These are phyloP conservation scores for Kurtzmaniella quercitrusa DNA, from an alignment of 1,139 yeast species.

Conservation along the genomic window DNA sequence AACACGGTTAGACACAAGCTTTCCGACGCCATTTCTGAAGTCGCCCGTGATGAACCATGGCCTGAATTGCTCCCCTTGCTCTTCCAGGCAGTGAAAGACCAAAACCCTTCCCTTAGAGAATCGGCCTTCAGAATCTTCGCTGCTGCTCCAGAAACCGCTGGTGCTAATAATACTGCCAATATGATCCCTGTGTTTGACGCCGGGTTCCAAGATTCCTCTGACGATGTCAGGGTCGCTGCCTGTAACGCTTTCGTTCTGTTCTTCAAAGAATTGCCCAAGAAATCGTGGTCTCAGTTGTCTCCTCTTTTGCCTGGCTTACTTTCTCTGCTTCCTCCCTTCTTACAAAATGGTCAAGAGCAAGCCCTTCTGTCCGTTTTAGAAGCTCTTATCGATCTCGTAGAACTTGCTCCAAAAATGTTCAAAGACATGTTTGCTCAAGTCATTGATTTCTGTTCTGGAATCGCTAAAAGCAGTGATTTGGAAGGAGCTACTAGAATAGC, in stretches of 20 bases:
- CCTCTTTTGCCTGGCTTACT: slow-evolving; percentile 78
- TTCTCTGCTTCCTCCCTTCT: slow-evolving; percentile 81
- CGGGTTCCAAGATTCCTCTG: slow-evolving; percentile 76
- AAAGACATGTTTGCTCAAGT: slow-evolving; percentile 84
- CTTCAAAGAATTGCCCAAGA: slow-evolving; percentile 76
- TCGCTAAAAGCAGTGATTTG: slow-evolving; percentile 65
- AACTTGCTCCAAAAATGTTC: slow-evolving; percentile 92
- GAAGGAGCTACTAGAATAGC: slow-evolving; percentile 79
- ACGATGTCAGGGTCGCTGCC: slow-evolving; percentile 85
- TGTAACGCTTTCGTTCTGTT: slow-evolving; percentile 90
- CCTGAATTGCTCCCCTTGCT: slow-evolving; percentile 72
- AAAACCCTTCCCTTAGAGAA: slow-evolving; percentile 75
- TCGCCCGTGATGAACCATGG: slow-evolving; percentile 79
- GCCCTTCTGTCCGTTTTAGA: slow-evolving; percentile 87
- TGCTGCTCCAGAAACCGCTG: slow-evolving; percentile 76
- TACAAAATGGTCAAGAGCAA: slow-evolving; percentile 71
- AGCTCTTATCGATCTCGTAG: slow-evolving; percentile 83
- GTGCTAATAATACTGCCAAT: slow-evolving; percentile 50
- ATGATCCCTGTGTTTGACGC: slow-evolving; percentile 66
- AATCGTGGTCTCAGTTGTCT: slow-evolving; percentile 70
- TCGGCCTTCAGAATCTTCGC: slow-evolving; percentile 88
- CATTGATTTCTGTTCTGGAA: slow-evolving; percentile 76
- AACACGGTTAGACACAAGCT: slow-evolving; percentile 82
- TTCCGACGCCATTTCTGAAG: slow-evolving; percentile 91
- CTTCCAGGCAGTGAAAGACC: slow-evolving; percentile 59